Base-by-base conservation (phyloP, 139 green algal species). In the Chlorella vulgaris region DNA sequence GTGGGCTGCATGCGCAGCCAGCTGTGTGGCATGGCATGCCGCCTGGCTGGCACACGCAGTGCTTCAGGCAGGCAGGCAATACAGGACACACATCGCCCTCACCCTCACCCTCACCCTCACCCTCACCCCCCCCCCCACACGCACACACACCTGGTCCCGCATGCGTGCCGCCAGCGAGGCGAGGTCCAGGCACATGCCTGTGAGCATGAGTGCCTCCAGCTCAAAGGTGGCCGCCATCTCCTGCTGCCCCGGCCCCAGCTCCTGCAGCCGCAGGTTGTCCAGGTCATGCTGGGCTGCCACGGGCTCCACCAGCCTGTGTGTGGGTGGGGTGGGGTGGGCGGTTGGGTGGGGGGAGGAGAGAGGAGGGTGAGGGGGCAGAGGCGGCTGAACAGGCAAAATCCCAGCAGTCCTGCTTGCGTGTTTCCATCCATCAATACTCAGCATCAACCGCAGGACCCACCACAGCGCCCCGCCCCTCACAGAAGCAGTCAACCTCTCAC, bases 121-220 rank as follows among this genome's bases (percentile, higher is more conserved):
- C 19, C n/a, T 63, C 8, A 67, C 10, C 7, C 42, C 60, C 69
- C 69, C 65, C 8, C 43, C 21, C 69, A n/a, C 28, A 21, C 0
- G 13, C n/a, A 26, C 33, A 4, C 79, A 31, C 29, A 81, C 84
- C 81, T 85, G 71, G 2, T 89, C 85, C 24, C 81, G 36, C 1
- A 71, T 82, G 18, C 76, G 60, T 18, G 85, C 84, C 18, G 65
- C 35, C 58, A 87, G 43, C 36, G 78, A 62, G 21, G 58, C 76
- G 7, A 81, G 78, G 76, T 97, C 92, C 21, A 95, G 80, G 84
- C 91, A 98, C 26, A 80, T 91, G 29, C 96, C 97, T 1, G 92
- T 98, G 31, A 99, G 83, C 87, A 99, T 89, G n/a, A 99, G 85
- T 0, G 92, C 90, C 40, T 98, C 96, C 63, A 99, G 90, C 84